These are phyloP conservation scores for Backusella psychrophila DNA, from an alignment of 192 early-diverging fungal species.

Conservation along the genomic window DNA sequence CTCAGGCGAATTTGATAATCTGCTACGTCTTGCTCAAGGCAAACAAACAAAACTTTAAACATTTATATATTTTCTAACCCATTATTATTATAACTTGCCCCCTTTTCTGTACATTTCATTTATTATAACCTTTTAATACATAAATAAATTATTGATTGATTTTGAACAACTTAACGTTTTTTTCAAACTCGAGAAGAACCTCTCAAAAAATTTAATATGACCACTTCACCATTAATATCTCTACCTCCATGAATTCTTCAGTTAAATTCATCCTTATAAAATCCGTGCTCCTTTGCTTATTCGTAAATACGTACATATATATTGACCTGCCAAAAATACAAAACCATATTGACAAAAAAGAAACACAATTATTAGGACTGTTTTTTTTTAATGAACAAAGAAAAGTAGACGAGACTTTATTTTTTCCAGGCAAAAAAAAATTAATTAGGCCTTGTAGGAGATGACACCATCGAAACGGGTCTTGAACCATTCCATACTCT, in stretches of 20 bases:
- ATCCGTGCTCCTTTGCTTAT: no score
- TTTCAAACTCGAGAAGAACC: no score
- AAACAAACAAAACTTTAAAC: background rate
- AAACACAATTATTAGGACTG: background rate
- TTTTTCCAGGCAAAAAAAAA: background rate
- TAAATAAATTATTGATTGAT: background rate
- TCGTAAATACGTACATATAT: no score
- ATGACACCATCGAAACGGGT: slow-evolving; percentile 59
- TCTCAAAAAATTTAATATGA: no score
- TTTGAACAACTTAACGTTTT: no score
- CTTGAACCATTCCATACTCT: slow-evolving; percentile 99
- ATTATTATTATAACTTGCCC: background rate
- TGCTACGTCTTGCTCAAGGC: background rate
- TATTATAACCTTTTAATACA: slow-evolving; percentile 3
- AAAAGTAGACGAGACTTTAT: background rate
- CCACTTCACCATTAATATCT: no score
- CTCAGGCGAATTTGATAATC: background rate
- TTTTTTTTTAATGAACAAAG: background rate
- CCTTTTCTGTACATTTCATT: background rate
- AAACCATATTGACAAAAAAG: background rate
- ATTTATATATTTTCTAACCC: background rate
- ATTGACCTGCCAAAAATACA: background rate
- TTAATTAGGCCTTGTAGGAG: slow-evolving; percentile 4
- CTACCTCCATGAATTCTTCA: no score
- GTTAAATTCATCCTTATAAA: no score